Evolutionary conservation across 495 filamentous ascomycete species (phyloP).

Genomic region (Pseudoneurospora amorphoporcata): DNA sequence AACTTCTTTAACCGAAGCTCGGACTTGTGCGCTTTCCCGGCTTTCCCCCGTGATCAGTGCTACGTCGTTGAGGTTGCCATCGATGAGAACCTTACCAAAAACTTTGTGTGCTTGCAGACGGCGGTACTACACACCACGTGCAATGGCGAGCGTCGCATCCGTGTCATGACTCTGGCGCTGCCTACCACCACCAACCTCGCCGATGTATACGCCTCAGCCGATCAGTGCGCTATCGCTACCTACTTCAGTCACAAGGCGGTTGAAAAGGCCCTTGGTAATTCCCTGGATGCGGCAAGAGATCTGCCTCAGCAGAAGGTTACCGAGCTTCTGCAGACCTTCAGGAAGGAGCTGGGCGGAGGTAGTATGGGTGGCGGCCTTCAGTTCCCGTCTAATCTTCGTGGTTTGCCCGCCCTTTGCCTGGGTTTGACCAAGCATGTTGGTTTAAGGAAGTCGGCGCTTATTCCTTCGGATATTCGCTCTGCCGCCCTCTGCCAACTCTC

Average conservation of each 20-base stretch:
- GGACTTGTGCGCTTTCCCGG: constrained; percentile 94
- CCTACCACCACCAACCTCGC: constrained; percentile 86
- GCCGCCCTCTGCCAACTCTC: constrained; percentile 88
- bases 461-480: constrained; percentile 89
- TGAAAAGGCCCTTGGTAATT: constrained; percentile 73
- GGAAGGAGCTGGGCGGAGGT: constrained; percentile 91
- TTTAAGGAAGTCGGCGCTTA: constrained; percentile 88
- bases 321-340: constrained; percentile 91
- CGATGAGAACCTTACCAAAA: constrained; percentile 86
- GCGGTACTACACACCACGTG: constrained; percentile 96
- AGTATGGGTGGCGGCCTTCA: constrained; percentile 91
- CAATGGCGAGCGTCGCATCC: constrained; percentile 90
- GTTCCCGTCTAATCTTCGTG: constrained; percentile 85
- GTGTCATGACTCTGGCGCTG: constrained; percentile 85
- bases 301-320: constrained; percentile 79
- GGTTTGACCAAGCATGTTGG: constrained; percentile 94
- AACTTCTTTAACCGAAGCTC: constrained; percentile 99
- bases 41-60: constrained; percentile 91
- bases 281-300: constrained; percentile 84
- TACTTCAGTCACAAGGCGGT: constrained; percentile 98
- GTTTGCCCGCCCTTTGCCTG: constrained; percentile 80
- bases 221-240: constrained; percentile 83
- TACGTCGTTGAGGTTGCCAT: constrained; percentile 99
- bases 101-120: constrained; percentile 91
- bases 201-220: constrained; percentile 88